phyloP scores from a whole-genome alignment of 2,329 filamentous ascomycete species.

The Aspergillus quadrilineatus region DNA sequence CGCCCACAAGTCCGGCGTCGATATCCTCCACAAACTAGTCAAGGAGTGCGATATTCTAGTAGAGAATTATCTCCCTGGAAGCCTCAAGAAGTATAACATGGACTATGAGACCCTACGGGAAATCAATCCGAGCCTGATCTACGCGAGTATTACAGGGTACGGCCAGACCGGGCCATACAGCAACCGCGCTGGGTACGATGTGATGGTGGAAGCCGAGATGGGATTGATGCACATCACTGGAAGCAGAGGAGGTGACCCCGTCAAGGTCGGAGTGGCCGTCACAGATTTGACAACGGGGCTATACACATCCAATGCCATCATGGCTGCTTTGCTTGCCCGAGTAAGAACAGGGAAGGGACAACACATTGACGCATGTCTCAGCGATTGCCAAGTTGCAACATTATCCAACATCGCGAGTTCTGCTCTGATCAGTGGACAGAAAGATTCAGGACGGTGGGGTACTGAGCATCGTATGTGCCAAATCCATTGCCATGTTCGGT shows the following conservation, averaged over 20 bases:
- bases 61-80: conserved; percentile 92
- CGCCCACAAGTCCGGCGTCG: conserved; percentile 76
- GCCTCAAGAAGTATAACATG: conserved; percentile 84
- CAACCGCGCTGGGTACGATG: conserved; percentile 88
- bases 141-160: conserved; percentile 95
- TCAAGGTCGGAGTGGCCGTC: conserved; percentile 96
- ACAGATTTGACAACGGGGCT: conserved; percentile 93
- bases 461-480: conserved; percentile 77
- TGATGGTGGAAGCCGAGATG: conserved; percentile 99
- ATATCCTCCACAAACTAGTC: conserved; percentile 81
- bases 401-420: conserved; percentile 95
- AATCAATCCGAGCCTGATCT: conserved; percentile 85
- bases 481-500: not conserved
- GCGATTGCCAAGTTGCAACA: conserved; percentile 92
- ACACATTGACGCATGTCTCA: conserved; percentile 86
- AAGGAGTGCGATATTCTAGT: conserved; percentile 88
- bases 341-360: conserved; percentile 76
- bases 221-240: conserved; percentile 99
- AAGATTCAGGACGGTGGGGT: conserved; percentile 88
- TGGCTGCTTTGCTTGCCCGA: conserved; percentile 83
- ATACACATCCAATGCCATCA: conserved; percentile 92
- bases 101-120: conserved; percentile 78
- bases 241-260: conserved; percentile 78
- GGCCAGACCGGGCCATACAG: conserved; percentile 92
- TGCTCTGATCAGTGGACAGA: conserved; percentile 80